Conservation (phyloP, 768 basidiomycete species). For the Clitopilus hobsonii region DNA sequence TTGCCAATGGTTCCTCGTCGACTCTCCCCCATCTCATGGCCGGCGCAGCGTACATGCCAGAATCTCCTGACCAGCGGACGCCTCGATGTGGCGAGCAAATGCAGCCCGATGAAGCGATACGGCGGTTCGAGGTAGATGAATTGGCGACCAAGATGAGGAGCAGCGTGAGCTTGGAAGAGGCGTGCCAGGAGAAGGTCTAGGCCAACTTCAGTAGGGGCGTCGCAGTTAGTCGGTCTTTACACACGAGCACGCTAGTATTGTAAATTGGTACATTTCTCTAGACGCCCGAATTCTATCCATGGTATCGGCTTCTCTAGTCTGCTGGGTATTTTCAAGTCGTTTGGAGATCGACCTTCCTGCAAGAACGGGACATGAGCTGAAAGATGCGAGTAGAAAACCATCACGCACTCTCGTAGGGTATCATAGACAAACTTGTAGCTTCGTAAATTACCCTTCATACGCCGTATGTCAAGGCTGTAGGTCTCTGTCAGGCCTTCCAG, state of each 20-base stretch:
- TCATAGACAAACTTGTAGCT: conserved; percentile 86
- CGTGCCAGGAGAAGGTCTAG: too few relatives aligned
- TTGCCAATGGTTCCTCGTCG: not conserved
- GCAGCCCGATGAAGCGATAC: not conserved
- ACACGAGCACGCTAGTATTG: not conserved
- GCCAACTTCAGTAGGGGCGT: too few relatives aligned
- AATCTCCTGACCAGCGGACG: not conserved
- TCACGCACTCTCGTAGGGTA: conserved; percentile 54
- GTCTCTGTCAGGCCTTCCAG: conserved; percentile 79
- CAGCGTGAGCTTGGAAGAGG: not conserved
- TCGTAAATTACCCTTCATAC: conserved; percentile 81
- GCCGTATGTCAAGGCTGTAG: conserved; percentile 83
- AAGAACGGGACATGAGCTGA: not conserved
- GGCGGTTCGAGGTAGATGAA: conserved; percentile 10
- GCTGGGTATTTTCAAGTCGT: not conserved
- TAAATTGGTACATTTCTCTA: too few relatives aligned
- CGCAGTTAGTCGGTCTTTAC: not conserved
- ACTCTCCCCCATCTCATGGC: not conserved
- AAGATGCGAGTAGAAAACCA: not conserved
- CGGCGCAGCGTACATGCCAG: too few relatives aligned
- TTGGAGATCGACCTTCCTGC: not conserved
- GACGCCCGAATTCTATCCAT: too few relatives aligned
- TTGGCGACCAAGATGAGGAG: conserved; percentile 6
- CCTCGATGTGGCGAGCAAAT: not conserved
- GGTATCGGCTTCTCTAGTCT: too few relatives aligned